Base-by-base conservation (phyloP, 2,329 filamentous ascomycete species). In the Lachnellula cervina region DNA sequence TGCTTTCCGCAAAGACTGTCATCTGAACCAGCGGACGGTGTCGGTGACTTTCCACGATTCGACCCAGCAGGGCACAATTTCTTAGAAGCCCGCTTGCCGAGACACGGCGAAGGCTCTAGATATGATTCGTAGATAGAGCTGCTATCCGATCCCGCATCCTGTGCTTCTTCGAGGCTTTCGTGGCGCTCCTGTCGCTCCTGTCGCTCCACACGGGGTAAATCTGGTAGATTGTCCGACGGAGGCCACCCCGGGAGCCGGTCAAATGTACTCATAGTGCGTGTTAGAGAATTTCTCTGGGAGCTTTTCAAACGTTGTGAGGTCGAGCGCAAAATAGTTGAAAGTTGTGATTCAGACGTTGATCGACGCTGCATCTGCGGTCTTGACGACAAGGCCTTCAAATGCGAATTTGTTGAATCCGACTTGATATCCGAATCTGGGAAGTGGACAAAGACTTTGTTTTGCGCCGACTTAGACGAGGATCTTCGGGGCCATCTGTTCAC, bases 251-350 rank as follows among this genome's bases (percentile, higher is more conserved):
- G 56, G 35, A 57, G 51, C 47, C 51, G 52, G 13, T 55, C 47
- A 47, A 66, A 50, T 2, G 59, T 59, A 37, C 56, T 63, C 54
- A 62, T 52, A 25, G 61, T 62, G n/a, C 63, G 49, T 2, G 62
- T 63, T 19, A 65, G 38, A 5, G 64, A 62, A 2, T 54, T 48
- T 35, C 60, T 57, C 28, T 61, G 54, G 14, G 55, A 47, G 21
- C 55, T 49, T 37, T 61, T 64, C n/a, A 66, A 23, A 13, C 64
- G 57, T 44, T 67, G 59, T 1, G 65, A 66, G 16, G 63, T 65
- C 11, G 65, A 67, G 45, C 61, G 51, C 5, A 66, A 37, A 21
- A 66, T 64, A 13, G 61, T 58, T n/a, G 64, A 60, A 5, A 67
- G 46, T 13, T 67, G 60, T 9, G 54, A 62, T 21, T 63, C 64